Base-by-base conservation (phyloP, 169 alveolate genomes). In the Plasmodium coatneyi region DNA sequence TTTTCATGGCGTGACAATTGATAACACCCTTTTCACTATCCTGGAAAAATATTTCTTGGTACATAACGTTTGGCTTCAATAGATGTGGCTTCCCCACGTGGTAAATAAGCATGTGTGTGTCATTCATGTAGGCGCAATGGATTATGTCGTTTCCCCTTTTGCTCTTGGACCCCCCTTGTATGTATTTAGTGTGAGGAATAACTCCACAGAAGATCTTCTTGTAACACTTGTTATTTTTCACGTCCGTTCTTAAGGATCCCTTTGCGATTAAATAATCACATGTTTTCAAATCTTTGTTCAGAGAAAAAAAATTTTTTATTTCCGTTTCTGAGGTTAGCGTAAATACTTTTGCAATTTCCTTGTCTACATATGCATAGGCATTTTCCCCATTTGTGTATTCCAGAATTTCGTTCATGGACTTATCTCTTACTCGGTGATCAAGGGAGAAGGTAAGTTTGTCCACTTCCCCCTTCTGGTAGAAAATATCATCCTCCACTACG, bases 41-140 rank as follows among this genome's bases (percentile, higher is more conserved):
- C 72, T 84, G 74, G 39, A 72, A 84, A 84, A 84, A 84, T 46
- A 76, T 3, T n/a, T 84, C 84, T 72, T 84, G 34, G 78, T 72
- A 84, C 14, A 72, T n/a, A 46, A 72, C 80, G 25, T 84, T 14
- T 43, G 92, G 84, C 60, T 84, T 71, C 12, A 84, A n/a, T 2
- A 84, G 25, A 4, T 30, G 36, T 16, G 92, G 92, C 56, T 34
- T 32, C 19, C 84, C 49, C 3, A 84, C 25, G 16, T 71, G 66
- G 56, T 84, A 84, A 16, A 84, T 72, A 1, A 84, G 22, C 14
- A 84, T 72, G 39, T 84, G 66, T 16, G 34, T 43, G 5, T 32
- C 39, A 34, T 84, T 43, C 25, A 84, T 25, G 60, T 84, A 49
- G 7, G 80, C 84, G 78, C 92, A 84, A 41, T 84, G 78, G 16